Percentiles rank a stretch among this genome's conserved stretches.
Evolutionary conservation across 192 early-diverging fungal genomes (phyloP).

Genomic region (Coemansia interrupta): DNA sequence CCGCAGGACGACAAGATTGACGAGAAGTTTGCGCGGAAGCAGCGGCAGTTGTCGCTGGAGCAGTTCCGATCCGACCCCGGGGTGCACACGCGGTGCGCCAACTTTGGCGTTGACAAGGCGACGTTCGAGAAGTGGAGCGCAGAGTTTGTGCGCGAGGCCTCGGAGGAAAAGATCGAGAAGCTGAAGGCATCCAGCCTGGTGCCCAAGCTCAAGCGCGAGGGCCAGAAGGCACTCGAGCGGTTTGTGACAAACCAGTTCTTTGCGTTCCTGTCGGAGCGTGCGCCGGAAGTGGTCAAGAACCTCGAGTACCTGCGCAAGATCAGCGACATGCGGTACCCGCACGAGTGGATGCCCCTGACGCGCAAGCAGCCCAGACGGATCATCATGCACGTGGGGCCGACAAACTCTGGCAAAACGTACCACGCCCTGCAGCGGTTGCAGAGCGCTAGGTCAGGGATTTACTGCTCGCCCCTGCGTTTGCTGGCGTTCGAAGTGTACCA

Average conservation of each 20-base stretch:
- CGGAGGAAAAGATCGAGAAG: constrained; percentile 16
- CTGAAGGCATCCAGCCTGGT: constrained; percentile 27
- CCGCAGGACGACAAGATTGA: constrained; percentile 39
- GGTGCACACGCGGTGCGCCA: constrained; percentile 25
- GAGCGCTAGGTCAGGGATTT: constrained; percentile 62
- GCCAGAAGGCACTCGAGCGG: constrained; percentile 17
- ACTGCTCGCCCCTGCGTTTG: constrained; percentile 86
- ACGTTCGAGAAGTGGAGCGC: constrained; percentile 32
- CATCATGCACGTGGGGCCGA: constrained; percentile 92
- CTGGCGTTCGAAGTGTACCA: constrained; percentile 92
- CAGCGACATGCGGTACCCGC: constrained; percentile 73
- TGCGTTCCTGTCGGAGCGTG: constrained; percentile 48
- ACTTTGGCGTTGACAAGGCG: constrained; percentile 34
- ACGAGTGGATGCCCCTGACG: constrained; percentile 74
- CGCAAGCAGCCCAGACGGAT: constrained; percentile 76
- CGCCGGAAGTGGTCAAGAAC: constrained; percentile 41
- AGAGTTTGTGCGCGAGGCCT: constrained; percentile 20
- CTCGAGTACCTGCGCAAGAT: constrained; percentile 58
- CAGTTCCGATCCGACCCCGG: constrained; percentile 8
- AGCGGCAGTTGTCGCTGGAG: constrained; percentile 13
- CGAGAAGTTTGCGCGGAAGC: constrained; percentile 22
- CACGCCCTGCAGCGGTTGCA: constrained; percentile 72
- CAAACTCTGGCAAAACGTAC: constrained; percentile 97
- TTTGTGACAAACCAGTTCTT: constrained; percentile 43
- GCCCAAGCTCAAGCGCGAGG: constrained; percentile 19